These are phyloP conservation scores for Dactylellina parvicollis DNA, from an alignment of 2,329 filamentous ascomycete species.

Conservation along the genomic window DNA sequence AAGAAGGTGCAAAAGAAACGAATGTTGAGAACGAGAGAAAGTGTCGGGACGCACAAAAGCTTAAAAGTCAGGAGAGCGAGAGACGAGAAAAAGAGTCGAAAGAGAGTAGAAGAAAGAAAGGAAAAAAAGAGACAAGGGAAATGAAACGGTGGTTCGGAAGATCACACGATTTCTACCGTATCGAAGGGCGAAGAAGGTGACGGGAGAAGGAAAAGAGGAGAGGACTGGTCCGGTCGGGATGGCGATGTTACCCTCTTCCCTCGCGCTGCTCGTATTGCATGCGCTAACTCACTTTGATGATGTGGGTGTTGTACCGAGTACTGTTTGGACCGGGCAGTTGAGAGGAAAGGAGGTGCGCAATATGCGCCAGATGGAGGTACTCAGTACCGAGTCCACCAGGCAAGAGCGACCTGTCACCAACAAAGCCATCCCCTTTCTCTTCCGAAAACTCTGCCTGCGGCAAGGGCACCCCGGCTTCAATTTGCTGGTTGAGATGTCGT, in stretches of 20 bases:
- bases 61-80: slow-evolving; percentile 18
- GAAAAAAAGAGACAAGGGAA: slow-evolving; percentile 21
- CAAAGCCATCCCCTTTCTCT: slow-evolving; percentile 28
- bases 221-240: slow-evolving; percentile 7
- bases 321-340: slow-evolving; percentile 10
- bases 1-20: slow-evolving; percentile 40
- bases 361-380: slow-evolving; percentile 34
- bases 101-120: neutral
- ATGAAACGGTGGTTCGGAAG: slow-evolving; percentile 7
- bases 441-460: slow-evolving; percentile 25
- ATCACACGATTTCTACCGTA: slow-evolving; percentile 32
- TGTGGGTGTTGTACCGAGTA: slow-evolving; percentile 18
- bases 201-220: slow-evolving; percentile 18
- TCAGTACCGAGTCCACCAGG: slow-evolving; percentile 14
- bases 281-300: neutral
- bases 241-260: slow-evolving; percentile 39
- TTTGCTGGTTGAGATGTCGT: slow-evolving; percentile 20
- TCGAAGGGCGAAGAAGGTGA: slow-evolving; percentile 39
- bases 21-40: slow-evolving; percentile 22
- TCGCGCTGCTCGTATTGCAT: neutral
- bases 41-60: slow-evolving; percentile 1
- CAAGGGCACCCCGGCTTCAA: slow-evolving; percentile 38
- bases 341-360: slow-evolving; percentile 48
- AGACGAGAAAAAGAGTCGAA: slow-evolving; percentile 19
- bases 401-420: neutral